Evolutionary conservation across 1,139 yeast genomes (phyloP), one percentile per base, ranked within the genome.

Genomic region (Protomyces inouyei): DNA sequence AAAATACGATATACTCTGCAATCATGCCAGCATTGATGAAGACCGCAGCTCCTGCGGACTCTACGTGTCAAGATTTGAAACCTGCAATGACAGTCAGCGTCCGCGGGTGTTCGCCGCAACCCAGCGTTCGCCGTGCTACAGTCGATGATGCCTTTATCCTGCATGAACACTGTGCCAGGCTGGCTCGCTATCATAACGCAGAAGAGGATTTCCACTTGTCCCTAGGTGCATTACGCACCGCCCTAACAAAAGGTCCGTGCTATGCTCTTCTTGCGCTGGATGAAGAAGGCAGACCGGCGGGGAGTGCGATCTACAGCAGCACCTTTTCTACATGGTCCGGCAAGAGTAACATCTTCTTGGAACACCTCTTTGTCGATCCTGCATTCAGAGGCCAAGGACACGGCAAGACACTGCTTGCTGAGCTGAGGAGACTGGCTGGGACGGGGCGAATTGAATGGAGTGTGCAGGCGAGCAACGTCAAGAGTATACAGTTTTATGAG

Each of bases 291-390:
- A 28, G 37, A 35, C 28, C 23, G 10, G 37, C 48, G 3, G 57
- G 57, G 14, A 36, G 48, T 23, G 51, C 51, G 51, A 54, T 54
- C 36, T 54, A 18, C 23, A 23, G 38, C n/a, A 3, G 16, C 9
- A 54, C 36, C n/a, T 54, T 25, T 23, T 54, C 57, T 10, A 54
- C 51, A 8, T 54, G 57, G 57, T 36, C 57, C 4, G 57, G 57
- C 12, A 14, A 35, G 10, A 8, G 25, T 28, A 54, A 54, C 36
- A 16, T 54, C 51, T 54, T 54, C 32, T 48, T 54, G 12, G 57
- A 54, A 18, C 57, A 54, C 12, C 48, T 54, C 48, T 54, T 37
- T 16, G 57, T 54, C 51, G 57, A 54, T 54, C 57, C 57, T 14
- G 21, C 36, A 2, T 54, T 14, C 18, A 23, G 57, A 8, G 48